phyloP scores from a whole-genome alignment of 495 filamentous ascomycete genomes.

The Hypoxylon subgilvum region DNA sequence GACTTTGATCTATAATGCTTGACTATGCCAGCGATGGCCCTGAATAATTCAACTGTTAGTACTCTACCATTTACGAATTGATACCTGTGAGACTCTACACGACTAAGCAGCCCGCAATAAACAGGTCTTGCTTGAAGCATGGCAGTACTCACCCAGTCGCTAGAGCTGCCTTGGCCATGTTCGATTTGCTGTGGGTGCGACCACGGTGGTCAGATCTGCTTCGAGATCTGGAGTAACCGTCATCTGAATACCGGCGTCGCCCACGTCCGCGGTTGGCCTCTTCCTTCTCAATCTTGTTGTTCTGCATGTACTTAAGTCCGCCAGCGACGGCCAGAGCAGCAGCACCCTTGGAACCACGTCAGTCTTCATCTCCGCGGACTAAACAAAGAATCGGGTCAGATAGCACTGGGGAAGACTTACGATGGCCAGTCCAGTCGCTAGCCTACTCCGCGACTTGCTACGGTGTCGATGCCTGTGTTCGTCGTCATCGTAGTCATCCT shows the following conservation, averaged over 20 bases:
- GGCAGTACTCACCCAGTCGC: conserved; percentile 64
- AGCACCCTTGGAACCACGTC: conserved; percentile 50
- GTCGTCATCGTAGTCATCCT: conserved; percentile 47
- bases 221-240: conserved; percentile 39
- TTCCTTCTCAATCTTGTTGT: conserved; percentile 70
- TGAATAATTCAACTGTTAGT: conserved; percentile 20
- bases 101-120: background rate
- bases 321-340: conserved; percentile 76
- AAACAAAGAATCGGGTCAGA: background rate
- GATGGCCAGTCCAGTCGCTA: conserved; percentile 74
- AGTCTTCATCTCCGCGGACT: background rate
- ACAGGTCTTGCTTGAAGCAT: background rate
- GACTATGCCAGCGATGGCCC: conserved; percentile 73
- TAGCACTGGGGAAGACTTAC: conserved; percentile 48
- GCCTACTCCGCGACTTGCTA: conserved; percentile 47
- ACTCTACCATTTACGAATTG: background rate
- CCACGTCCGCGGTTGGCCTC: conserved; percentile 72
- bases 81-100: background rate
- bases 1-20: conserved; percentile 72
- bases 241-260: conserved; percentile 61
- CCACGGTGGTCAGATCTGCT: conserved; percentile 42
- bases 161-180: conserved; percentile 76
- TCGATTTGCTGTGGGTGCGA: conserved; percentile 62
- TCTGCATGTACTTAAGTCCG: conserved; percentile 75
- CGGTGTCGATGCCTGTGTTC: conserved; percentile 32